Evolutionary conservation across 495 filamentous ascomycete genomes (phyloP), one percentile per base, ranked within the genome.

Genomic region (Penicillium manginii): DNA sequence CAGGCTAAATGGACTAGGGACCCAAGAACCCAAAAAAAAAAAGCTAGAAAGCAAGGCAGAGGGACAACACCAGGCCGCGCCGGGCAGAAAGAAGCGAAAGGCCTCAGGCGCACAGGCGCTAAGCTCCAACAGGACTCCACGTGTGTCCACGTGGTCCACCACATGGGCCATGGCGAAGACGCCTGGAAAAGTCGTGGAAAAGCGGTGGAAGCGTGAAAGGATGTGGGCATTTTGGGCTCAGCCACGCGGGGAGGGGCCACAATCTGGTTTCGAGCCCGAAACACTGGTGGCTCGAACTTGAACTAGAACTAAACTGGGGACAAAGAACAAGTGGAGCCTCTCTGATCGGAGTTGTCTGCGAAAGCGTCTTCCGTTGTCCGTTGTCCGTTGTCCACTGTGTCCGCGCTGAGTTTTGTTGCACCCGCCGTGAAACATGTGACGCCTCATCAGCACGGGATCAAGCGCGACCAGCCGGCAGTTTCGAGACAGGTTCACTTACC

Each of bases 121-220:
- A 62, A 46, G 54, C 57, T 51, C 55, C 59, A 43, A 43, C 40
- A 10, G 50, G 50, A 60, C 67, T 68, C 73, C 70, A 74, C 73
- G 70, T 72, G 73, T 65, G 64, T 68, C 64, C 73, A 76, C 73
- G 73, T 76, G 73, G 62, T 67, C 69, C 56, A 70, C 71, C 56
- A 70, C 71, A 74, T 74, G 71, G 71, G 59, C 67, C 63, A 63
- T 63, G 50, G 40, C 51, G 61, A 68, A 67, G 58, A 48, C 64
- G 63, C 65, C 57, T 74, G 55, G 69, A 74, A 74, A 64, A 62
- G 56, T 53, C 54, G 51, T 68, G 62, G 69, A 71, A 42, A 43
- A 12, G 40, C n/a, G 61, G 37, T 9, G n/a, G 40, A 17, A 18
- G 40, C 40, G n/a, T 43, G 10, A 43, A 43, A 60, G 43, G 45